Evolutionary conservation across 495 filamentous ascomycete genomes (phyloP), one percentile per base, ranked within the genome.

Genomic region (Xylaria bambusicola): DNA sequence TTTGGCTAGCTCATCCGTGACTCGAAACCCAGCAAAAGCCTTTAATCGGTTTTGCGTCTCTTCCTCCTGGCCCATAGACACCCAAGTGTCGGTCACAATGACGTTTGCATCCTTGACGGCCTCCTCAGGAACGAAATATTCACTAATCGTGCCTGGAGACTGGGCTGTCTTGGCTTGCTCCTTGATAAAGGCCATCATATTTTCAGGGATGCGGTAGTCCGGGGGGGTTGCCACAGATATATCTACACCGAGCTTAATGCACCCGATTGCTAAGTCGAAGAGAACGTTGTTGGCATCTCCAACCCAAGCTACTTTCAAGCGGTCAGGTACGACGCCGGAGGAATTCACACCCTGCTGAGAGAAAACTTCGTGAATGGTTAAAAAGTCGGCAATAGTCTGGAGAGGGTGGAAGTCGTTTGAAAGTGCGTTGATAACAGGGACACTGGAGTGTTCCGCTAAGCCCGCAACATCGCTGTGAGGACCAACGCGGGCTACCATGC

Each of bases 201-300:
- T 56, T 4, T 76, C 65, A 7, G 90, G 89, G 61, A 97, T 93
- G 23, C 81, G 83, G 72, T 96, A 96, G 40, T 86, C 88, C 56
- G 82, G 77, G 7, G 94, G 94, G 6, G 93, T 93, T 21, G 94
- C 94, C 15, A 98, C 90, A 3, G 87, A 75, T 51, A 98, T 77
- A 62, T 95, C 79, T 20, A 96, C 84, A 42, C 94, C 94, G 60
- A 93, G 84, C 76, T 97, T 98, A 54, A 84, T 74, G 49, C 89
- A 91, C 26, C 80, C 92, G 56, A 91, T 94, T 8, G 91, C 90
- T 35, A 98, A 79, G 71, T 98, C 94, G 70, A 90, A 97, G 23
- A 97, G 84, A 20, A 98, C 93, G 65, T 98, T 98, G 76, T 97
- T 98, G 17, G 92, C 89, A 67, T 98, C 94, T 42, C 94, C 94